Base-by-base conservation (phyloP, 805 yeast species). In the Lachancea waltii region DNA sequence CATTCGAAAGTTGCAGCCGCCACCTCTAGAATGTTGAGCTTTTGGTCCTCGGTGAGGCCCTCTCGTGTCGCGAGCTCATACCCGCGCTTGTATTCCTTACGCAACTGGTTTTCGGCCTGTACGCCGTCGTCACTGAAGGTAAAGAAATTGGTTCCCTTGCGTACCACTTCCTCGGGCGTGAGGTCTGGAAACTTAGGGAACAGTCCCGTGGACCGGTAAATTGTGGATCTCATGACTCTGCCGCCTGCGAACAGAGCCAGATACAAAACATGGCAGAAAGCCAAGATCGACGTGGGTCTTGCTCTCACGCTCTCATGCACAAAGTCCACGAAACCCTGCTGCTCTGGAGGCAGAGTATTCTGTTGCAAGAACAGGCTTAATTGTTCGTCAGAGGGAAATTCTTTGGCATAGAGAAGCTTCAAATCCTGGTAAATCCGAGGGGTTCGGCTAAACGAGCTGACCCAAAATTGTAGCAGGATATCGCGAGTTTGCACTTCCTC, bases 171-270 rank as follows among this genome's bases (percentile, higher is more conserved):
- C 34, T 72, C 79, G 37, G 75, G 77, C n/a, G 74, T 58, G 48
- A 76, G 67, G 19, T 85, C 85, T 38, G 74, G 74, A 33, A 79
- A 73, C 48, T 79, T 79, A 7, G 95, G 94, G 69, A 83, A 82
- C 40, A 84, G 60, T 2, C 87, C 85, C 5, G 80, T 64, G 17
- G 86, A 79, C 51, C 72, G 75, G 35, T 79, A 67, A 20, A 85
- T 61, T 13, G 78, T 73, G 0, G 87, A 77, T 43, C 80, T 66
- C 75, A 85, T 70, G 23, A 85, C 68, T 45, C 79, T 69, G 13
- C 94, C 95, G 35, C 95, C 95, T 2, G 95, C 95, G 64, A 85
- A 85, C 35, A 85, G 69, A 0, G 92, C 95, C 53, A 85, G 64
- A 61, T 85, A 85, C 76, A 85, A 71, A 33, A 83, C 92, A 56